Percentiles rank a stretch among this genome's conserved stretches.
Conservation (phyloP, 1,284 basidiomycete species). For the Ustilago nuda region DNA sequence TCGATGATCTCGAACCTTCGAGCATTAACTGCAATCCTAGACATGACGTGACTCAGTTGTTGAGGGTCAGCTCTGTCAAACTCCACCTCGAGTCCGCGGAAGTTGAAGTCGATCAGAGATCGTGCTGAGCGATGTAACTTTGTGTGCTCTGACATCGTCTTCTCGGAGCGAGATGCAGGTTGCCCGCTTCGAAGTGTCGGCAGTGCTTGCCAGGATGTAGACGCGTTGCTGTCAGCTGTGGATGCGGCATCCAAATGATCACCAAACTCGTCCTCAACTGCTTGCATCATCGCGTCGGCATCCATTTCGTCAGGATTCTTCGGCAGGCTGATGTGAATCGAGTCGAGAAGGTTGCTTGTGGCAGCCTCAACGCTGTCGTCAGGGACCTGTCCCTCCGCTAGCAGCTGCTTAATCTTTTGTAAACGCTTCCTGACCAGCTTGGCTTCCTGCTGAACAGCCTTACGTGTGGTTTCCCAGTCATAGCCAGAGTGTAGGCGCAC, state of each 20-base stretch:
- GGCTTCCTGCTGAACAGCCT: conserved; percentile 86
- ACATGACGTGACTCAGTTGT: conserved; percentile 39
- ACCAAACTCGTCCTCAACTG: conserved; percentile 84
- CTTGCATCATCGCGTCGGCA: conserved; percentile 78
- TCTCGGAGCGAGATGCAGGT: neutral
- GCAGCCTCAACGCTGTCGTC: conserved; percentile 84
- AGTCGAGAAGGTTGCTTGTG: conserved; percentile 86
- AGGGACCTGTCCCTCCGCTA: conserved; percentile 90
- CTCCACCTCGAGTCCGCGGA: conserved; percentile 75
- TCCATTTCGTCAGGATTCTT: conserved; percentile 46
- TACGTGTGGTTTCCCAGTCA: conserved; percentile 88
- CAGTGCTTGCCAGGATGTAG: conserved; percentile 59
- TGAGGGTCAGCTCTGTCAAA: conserved; percentile 56
- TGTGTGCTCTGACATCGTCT: conserved; percentile 62
- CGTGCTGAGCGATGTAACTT: conserved; percentile 81
- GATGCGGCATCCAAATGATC: conserved; percentile 70
- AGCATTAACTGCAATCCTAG: conserved; percentile 48
- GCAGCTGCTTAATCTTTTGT: conserved; percentile 89
- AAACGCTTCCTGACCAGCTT: conserved; percentile 87
- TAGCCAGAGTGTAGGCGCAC: conserved; percentile 73
- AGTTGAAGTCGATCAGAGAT: conserved; percentile 84
- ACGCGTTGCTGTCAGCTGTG: conserved; percentile 25
- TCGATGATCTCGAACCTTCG: conserved; percentile 87
- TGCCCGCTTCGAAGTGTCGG: conserved; percentile 16
- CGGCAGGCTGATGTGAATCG: conserved; percentile 75